Base-by-base conservation (phyloP, 2,329 filamentous ascomycete genomes). In the Cercospora sp. region DNA sequence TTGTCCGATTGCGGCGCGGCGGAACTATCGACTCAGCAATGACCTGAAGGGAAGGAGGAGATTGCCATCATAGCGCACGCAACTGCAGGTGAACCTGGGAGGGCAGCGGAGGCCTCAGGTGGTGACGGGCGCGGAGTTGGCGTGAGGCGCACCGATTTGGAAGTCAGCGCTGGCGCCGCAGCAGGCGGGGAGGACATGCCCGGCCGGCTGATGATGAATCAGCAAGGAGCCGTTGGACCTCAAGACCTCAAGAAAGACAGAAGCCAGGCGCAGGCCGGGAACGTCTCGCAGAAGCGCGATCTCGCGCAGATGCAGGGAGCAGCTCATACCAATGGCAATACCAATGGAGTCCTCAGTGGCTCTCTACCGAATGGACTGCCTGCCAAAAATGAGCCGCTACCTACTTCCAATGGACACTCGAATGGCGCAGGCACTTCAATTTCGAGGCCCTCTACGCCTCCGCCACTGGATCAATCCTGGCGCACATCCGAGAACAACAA, bases 401-500 rank as follows among this genome's bases (percentile, higher is more conserved):
- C 64, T 12, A 63, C 61, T 20, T 66, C 66, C 16, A 73, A 74
- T 40, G 73, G 73, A 30, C 68, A 68, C 12, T 63, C 67, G 62
- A 64, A 53, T 23, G 61, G 62, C 18, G 61, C 31, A 7, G n/a
- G 42, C 5, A n/a, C 66, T 31, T 48, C 59, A n/a, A n/a, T 55
- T 5, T 55, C 61, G 42, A 63, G 30, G 9, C 57, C 63, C 7
- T 63, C 69, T 23, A 62, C 70, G 5, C 84, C 85, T 2, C 86
- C 86, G 16, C 83, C 85, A 69, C 79, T 89, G 48, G 79, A 81
- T 59, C 92, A 97, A 76, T 75, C 74, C 69, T 78, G 77, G 77
- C 74, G 75, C 18, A 90, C 97, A 67, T 90, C 90, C 0, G 83
- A 89, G 66, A 90, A 88, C 36, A 96, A 93, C 78, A 85, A 94